Evolutionary conservation across 2,329 filamentous ascomycete genomes (phyloP).

Genomic region (Drechslerella dactyloides): DNA sequence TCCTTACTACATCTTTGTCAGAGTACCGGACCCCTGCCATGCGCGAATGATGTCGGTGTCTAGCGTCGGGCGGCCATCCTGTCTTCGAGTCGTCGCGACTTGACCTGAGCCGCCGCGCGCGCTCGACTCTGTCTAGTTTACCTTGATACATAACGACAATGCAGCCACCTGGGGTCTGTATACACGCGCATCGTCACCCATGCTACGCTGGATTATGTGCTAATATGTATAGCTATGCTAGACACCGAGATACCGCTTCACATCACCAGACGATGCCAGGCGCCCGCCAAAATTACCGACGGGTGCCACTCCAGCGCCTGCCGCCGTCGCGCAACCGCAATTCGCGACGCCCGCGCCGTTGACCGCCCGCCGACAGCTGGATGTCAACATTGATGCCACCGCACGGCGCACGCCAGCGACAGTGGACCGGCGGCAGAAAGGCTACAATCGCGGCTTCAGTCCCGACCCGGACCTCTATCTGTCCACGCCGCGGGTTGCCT

Average conservation of each 20-base stretch:
- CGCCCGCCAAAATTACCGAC: constrained; percentile 14
- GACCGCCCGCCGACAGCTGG: constrained; percentile 12
- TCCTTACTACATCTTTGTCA: too few relatives aligned
- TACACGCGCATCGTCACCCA: too few relatives aligned
- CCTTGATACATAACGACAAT: neutral
- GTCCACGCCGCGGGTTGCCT: constrained; percentile 21
- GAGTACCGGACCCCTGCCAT: too few relatives aligned
- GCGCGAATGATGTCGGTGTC: too few relatives aligned
- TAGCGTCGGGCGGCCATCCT: too few relatives aligned
- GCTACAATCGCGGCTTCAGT: constrained; percentile 33
- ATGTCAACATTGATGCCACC: neutral
- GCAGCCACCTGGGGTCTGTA: constrained; percentile 32
- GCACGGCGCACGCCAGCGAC: constrained; percentile 11
- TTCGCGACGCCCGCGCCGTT: constrained; percentile 32
- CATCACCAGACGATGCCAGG: constrained; percentile 31
- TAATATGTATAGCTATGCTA: neutral
- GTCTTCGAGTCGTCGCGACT: too few relatives aligned
- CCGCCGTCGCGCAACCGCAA: constrained; percentile 14
- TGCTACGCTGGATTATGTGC: neutral
- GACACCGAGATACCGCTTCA: constrained; percentile 46
- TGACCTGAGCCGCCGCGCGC: constrained; percentile 2
- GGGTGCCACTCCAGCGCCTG: neutral
- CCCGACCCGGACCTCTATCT: constrained; percentile 32
- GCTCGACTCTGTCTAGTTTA: neutral
- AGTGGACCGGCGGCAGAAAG: neutral